Conservation (phyloP, 805 yeast species). For the Barnettozyma wickerhamii region DNA sequence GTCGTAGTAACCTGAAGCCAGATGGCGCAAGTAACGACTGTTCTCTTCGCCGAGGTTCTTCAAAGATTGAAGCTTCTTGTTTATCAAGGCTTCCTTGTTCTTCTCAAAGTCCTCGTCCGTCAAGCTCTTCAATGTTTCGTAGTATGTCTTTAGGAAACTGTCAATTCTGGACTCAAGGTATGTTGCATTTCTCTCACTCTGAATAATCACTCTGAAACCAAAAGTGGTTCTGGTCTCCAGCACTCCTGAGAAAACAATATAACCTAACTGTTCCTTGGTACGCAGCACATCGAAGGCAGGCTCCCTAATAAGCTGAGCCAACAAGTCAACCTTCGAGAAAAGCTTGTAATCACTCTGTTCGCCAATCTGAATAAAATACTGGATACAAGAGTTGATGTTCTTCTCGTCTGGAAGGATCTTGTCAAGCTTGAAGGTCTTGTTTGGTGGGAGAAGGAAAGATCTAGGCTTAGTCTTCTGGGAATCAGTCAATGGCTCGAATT, state of each 20-base stretch:
- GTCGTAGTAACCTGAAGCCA: conserved; percentile 75
- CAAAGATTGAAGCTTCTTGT: conserved; percentile 61
- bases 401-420: conserved; percentile 52
- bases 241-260: conserved; percentile 81
- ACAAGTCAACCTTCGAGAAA: conserved; percentile 54
- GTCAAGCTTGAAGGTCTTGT: conserved; percentile 42
- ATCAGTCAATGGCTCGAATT: conserved; percentile 35
- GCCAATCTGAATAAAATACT: conserved; percentile 69
- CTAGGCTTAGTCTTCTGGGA: conserved; percentile 41
- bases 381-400: conserved; percentile 82
- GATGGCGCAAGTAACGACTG: conserved; percentile 56
- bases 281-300: conserved; percentile 88
- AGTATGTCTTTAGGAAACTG: conserved; percentile 50
- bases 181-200: conserved; percentile 73
- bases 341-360: conserved; percentile 37
- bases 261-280: conserved; percentile 93
- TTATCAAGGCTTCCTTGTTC: conserved; percentile 64
- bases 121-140: conserved; percentile 43
- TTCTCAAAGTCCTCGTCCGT: conserved; percentile 60
- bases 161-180: conserved; percentile 77
- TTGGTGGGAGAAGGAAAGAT: conserved; percentile 38
- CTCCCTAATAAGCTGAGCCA: conserved; percentile 72
- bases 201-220: conserved; percentile 73
- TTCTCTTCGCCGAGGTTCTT: conserved; percentile 81
- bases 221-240: conserved; percentile 65